phyloP scores from a whole-genome alignment of 2,329 filamentous ascomycete species.

The Arachnopeziza araneosa region DNA sequence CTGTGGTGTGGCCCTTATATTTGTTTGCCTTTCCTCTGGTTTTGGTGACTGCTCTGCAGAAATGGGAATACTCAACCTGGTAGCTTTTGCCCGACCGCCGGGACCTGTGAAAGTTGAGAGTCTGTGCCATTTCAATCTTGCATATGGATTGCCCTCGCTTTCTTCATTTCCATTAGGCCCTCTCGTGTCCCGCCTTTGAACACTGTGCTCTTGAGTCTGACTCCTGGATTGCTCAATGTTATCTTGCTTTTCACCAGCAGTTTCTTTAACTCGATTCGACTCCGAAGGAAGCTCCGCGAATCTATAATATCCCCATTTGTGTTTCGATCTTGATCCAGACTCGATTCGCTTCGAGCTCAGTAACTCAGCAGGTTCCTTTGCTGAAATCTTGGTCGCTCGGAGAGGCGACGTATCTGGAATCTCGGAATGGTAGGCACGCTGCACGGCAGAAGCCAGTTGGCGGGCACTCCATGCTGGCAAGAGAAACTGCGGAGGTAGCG shows the following conservation, averaged over 20 bases:
- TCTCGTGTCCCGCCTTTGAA: not conserved
- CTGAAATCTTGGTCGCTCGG: not conserved
- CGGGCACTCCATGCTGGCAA: slow-evolving; percentile 35
- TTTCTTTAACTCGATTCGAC: not conserved
- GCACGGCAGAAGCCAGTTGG: slow-evolving; percentile 25
- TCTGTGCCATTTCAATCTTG: not conserved
- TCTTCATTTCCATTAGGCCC: not conserved
- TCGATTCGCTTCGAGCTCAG: not conserved
- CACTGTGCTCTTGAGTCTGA: not conserved
- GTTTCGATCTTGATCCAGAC: not conserved
- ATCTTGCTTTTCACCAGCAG: not conserved
- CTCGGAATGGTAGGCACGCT: slow-evolving; percentile 15
- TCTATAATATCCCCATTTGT: not conserved
- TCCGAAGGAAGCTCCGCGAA: not conserved
- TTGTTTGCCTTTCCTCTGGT: not conserved
- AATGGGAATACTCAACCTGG: not conserved
- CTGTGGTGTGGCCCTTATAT: not conserved
- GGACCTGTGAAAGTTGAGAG: not conserved
- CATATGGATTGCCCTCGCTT: not conserved
- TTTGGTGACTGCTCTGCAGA: not conserved
- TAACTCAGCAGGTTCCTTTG: not conserved
- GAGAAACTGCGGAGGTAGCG: slow-evolving; percentile 38
- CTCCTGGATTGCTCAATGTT: not conserved
- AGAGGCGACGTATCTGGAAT: not conserved
- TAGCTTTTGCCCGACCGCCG: not conserved